Percentiles rank a stretch among this genome's conserved stretches.
Evolutionary conservation across 1,284 basidiomycete species (phyloP).

Genomic region (Microbotryum saponariae): DNA sequence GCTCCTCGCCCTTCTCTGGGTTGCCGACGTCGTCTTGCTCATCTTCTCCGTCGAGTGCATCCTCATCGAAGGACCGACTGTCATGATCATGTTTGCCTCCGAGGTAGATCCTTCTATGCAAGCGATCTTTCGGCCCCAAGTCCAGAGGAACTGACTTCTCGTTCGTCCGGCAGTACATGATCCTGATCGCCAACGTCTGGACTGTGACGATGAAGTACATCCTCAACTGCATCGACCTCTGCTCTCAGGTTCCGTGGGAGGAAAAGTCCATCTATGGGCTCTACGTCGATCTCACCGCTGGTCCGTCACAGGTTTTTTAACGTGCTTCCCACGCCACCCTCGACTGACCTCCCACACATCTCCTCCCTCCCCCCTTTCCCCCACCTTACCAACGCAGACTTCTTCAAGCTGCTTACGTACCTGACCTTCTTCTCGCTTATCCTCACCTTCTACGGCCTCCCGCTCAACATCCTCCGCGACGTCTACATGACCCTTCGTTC

Average conservation of each 20-base stretch:
- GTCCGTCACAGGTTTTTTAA: slow-evolving; percentile 42
- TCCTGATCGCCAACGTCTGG: slow-evolving; percentile 70
- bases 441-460: slow-evolving; percentile 87
- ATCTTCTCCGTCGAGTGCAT: slow-evolving; percentile 69
- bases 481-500: slow-evolving; percentile 90
- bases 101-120: slow-evolving; percentile 54
- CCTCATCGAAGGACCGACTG: slow-evolving; percentile 67
- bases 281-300: slow-evolving; percentile 86
- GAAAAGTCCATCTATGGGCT: slow-evolving; percentile 95
- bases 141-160: slow-evolving; percentile 4
- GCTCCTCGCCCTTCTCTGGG: slow-evolving; percentile 62
- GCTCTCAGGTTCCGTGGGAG: slow-evolving; percentile 58
- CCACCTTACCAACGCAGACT: slow-evolving; percentile 52
- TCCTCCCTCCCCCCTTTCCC: neutral
- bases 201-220: slow-evolving; percentile 77
- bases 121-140: neutral
- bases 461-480: slow-evolving; percentile 91
- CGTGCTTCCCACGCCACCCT: neutral
- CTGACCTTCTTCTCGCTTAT: slow-evolving; percentile 87
- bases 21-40: slow-evolving; percentile 65
- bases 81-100: slow-evolving; percentile 88
- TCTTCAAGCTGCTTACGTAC: slow-evolving; percentile 86
- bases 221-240: slow-evolving; percentile 74
- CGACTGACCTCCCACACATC: neutral
- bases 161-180: slow-evolving; percentile 60